Evolutionary conservation across 2,329 filamentous ascomycete genomes (phyloP).

Genomic region (Neopestalotiopsis sp.): DNA sequence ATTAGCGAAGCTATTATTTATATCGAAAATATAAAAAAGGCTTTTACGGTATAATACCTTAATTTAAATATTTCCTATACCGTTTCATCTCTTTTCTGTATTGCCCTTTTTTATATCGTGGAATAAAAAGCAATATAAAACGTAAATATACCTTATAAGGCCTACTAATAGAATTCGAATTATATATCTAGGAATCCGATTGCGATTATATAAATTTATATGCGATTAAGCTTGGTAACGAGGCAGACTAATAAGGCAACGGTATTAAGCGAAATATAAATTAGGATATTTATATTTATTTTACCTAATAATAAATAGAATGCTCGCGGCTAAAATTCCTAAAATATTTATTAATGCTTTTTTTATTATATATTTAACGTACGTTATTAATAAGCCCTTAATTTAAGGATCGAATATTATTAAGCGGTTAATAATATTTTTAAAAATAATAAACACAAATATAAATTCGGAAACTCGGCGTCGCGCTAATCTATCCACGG

Average conservation of each 20-base stretch:
- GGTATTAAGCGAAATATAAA: not conserved
- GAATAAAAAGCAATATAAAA: not conserved
- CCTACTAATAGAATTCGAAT: not conserved
- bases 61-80: not conserved
- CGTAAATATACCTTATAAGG: not conserved
- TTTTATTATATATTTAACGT: not conserved
- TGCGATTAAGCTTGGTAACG: not conserved
- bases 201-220: not conserved
- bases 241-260: not conserved
- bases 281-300: not conserved
- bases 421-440: not conserved
- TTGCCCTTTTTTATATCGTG: not conserved
- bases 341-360: not conserved
- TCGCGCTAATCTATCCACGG: not conserved
- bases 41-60: not conserved
- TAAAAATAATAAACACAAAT: not conserved
- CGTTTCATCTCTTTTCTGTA: too few species aligned
- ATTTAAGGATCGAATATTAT: not conserved
- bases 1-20: not conserved
- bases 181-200: not conserved
- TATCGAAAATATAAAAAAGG: not conserved
- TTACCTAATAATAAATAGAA: not conserved
- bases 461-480: not conserved
- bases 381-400: not conserved
- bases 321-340: not conserved